These are phyloP conservation scores for Cladobotryum mycophilum DNA, from an alignment of 2,329 filamentous ascomycete species.

Conservation along the genomic window DNA sequence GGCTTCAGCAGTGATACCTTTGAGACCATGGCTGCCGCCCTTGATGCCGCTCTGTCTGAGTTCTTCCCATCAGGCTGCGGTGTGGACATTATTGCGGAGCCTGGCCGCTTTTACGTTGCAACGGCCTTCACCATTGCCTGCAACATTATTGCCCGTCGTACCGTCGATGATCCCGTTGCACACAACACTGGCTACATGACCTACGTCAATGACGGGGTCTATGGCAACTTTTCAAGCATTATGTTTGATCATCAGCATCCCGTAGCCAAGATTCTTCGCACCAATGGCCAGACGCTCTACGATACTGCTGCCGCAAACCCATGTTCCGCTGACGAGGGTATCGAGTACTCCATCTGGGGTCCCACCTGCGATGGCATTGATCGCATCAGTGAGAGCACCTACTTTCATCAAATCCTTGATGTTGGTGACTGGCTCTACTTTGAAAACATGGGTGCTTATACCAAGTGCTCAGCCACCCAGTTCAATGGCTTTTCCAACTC, in stretches of 20 bases:
- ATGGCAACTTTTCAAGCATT: slow-evolving; percentile 98
- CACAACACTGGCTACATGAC: slow-evolving; percentile 81
- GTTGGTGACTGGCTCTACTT: slow-evolving; percentile 99
- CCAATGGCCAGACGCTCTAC: slow-evolving; percentile 52
- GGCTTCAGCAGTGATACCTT: slow-evolving; percentile 90
- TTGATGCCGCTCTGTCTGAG: slow-evolving; percentile 73
- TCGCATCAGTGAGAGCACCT: slow-evolving; percentile 77
- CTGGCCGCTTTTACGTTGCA: slow-evolving; percentile 92
- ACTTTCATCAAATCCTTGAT: slow-evolving; percentile 70
- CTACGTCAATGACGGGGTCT: slow-evolving; percentile 95
- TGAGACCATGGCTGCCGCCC: slow-evolving; percentile 77
- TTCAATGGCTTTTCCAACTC: slow-evolving; percentile 96
- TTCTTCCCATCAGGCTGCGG: slow-evolving; percentile 71
- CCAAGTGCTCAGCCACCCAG: slow-evolving; percentile 91
- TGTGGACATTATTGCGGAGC: slow-evolving; percentile 88
- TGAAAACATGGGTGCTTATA: slow-evolving; percentile 98
- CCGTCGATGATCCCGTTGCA: slow-evolving; percentile 64
- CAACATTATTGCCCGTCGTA: slow-evolving; percentile 92
- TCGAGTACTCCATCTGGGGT: slow-evolving; percentile 95
- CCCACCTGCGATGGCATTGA: slow-evolving; percentile 98
- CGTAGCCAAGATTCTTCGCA: slow-evolving; percentile 70
- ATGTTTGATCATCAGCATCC: slow-evolving; percentile 98
- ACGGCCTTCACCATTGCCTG: slow-evolving; percentile 90
- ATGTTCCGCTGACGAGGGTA: slow-evolving; percentile 41
- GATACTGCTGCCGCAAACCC: slow-evolving; percentile 46